A percentile compares a stretch with the other conserved stretches of the same genome.
These are phyloP conservation scores for Pseudogymnoascus verrucosus DNA, from an alignment of 2,329 filamentous ascomycete species.

Conservation along the genomic window DNA sequence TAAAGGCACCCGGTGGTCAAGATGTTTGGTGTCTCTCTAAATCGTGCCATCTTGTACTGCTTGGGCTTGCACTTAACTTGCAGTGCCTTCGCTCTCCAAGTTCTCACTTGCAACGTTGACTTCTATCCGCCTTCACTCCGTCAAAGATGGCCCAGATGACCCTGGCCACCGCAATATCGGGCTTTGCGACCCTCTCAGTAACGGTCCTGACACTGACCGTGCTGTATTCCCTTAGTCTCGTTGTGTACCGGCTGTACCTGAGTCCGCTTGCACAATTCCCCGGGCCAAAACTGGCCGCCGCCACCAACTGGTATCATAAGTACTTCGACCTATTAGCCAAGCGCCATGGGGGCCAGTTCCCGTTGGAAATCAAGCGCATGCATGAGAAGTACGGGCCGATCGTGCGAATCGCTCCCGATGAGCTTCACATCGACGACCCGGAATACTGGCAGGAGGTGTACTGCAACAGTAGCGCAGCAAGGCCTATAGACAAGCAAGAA, in stretches of 20 bases:
- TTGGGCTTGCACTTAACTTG: background rate
- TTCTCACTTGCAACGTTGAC: background rate
- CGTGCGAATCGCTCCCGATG: slow-evolving; percentile 10
- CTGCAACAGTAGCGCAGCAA: background rate
- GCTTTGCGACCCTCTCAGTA: background rate
- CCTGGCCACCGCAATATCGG: background rate
- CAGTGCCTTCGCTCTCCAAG: background rate
- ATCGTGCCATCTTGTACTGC: background rate
- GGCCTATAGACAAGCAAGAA: background rate
- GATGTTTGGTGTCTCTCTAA: background rate
- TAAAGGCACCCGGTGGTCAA: background rate
- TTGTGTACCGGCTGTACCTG: slow-evolving; percentile 24
- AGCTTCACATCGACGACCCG: slow-evolving; percentile 26
- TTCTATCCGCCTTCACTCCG: background rate
- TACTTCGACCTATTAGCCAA: slow-evolving; percentile 19
- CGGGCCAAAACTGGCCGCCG: slow-evolving; percentile 27
- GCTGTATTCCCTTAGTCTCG: background rate
- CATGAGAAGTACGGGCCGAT: slow-evolving; percentile 21
- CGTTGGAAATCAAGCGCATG: slow-evolving; percentile 17
- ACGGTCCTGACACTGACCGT: background rate
- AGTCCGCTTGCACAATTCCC: slow-evolving; percentile 28
- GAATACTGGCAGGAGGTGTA: slow-evolving; percentile 11
- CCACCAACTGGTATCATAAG: slow-evolving; percentile 21
- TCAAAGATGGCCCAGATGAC: background rate
- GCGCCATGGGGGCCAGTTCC: slow-evolving; percentile 11